Percentiles rank a stretch among this genome's conserved stretches.
phyloP scores from a whole-genome alignment of 805 yeast species.

The Lachancea kluyveri region DNA sequence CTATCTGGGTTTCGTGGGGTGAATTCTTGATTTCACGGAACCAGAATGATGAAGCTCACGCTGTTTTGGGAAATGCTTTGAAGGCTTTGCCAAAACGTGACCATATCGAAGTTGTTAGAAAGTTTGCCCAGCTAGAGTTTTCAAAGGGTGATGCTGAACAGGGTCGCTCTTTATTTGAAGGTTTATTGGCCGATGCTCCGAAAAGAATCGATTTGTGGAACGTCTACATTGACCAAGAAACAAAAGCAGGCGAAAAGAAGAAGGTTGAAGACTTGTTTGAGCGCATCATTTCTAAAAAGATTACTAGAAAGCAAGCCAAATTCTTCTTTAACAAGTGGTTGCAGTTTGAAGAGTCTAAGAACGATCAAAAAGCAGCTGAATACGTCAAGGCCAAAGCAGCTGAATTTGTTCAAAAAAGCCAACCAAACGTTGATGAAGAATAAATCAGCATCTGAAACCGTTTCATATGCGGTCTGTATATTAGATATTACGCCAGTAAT shows the following conservation, averaged over 20 bases:
- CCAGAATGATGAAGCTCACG: constrained; percentile 54
- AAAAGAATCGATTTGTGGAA: constrained; percentile 93
- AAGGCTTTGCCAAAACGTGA: constrained; percentile 63
- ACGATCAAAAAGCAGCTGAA: constrained; percentile 65
- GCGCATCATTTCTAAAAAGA: constrained; percentile 59
- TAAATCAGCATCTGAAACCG: background rate
- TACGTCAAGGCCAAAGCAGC: constrained; percentile 88
- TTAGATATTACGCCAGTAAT: too few species aligned
- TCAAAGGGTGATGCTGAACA: constrained; percentile 85
- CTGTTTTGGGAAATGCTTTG: constrained; percentile 68
- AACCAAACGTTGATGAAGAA: constrained; percentile 4
- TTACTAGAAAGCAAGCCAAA: constrained; percentile 85
- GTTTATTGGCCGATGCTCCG: constrained; percentile 81
- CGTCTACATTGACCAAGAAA: constrained; percentile 90
- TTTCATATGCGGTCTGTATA: too few species aligned
- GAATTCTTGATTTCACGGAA: constrained; percentile 61
- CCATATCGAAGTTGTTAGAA: constrained; percentile 75
- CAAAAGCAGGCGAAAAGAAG: constrained; percentile 58
- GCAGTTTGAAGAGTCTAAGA: constrained; percentile 61
- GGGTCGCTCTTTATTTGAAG: constrained; percentile 92
- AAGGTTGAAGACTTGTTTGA: constrained; percentile 78
- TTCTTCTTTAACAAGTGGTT: constrained; percentile 94
- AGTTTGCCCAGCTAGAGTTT: constrained; percentile 86
- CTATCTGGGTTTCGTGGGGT: constrained; percentile 81
- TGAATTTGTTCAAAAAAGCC: constrained; percentile 50